Conservation (phyloP, 306 rosid species). For the Dalbergia cultrata region DNA sequence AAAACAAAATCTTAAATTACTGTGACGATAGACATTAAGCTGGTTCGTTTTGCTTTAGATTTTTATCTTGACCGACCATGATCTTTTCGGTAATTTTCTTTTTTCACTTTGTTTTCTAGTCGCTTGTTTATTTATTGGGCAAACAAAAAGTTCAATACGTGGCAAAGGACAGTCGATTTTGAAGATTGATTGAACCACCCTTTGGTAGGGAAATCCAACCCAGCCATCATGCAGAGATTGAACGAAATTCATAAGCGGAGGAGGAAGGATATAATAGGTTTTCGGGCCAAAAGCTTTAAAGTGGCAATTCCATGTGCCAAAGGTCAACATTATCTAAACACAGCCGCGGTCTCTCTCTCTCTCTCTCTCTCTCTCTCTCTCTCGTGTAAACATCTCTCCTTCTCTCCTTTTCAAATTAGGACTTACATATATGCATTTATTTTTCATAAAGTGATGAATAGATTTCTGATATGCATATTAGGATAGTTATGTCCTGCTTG, state of each 20-base stretch:
- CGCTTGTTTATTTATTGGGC: neutral
- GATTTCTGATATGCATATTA: no score
- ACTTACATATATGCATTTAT: no score
- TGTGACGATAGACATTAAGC: no score
- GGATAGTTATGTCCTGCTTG: no score
- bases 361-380: neutral
- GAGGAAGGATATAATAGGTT: neutral
- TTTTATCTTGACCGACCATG: neutral
- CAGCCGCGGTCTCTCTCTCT: no score
- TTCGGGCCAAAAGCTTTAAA: neutral
- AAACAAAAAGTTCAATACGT: neutral
- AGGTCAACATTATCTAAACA: conserved; percentile 1
- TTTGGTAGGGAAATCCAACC: neutral
- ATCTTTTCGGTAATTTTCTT: neutral
- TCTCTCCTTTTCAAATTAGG: neutral
- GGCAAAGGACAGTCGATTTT: neutral
- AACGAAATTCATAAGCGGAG: neutral
- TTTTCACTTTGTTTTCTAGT: no score
- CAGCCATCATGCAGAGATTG: neutral
- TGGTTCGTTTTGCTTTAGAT: no score
- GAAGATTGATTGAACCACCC: no score
- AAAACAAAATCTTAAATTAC: no score
- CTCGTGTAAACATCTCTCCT: no score
- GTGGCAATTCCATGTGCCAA: conserved; percentile 29
- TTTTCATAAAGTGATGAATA: no score